Evolutionary conservation across 768 basidiomycete genomes (phyloP).

Genomic region (Collybia nuda): DNA sequence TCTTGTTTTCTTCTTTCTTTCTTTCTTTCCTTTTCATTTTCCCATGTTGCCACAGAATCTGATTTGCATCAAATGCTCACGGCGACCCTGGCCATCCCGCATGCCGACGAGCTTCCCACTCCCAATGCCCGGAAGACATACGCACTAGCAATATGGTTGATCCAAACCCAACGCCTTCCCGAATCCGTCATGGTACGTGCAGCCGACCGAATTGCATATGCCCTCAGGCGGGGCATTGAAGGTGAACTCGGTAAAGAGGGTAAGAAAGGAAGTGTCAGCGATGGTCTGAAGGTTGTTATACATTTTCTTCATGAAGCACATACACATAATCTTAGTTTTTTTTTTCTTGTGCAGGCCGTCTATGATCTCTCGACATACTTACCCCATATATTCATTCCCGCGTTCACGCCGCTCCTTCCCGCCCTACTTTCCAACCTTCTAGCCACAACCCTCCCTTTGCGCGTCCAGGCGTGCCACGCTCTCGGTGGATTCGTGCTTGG

Average conservation of each 20-base stretch:
- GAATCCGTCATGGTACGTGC: constrained; percentile 58
- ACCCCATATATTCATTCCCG: constrained; percentile 66
- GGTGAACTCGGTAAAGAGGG: constrained; percentile 88
- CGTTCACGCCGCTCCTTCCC: constrained; percentile 53
- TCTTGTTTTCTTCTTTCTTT: constrained; percentile 2
- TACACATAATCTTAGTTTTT: constrained; percentile 1
- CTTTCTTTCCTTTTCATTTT: constrained; percentile 6
- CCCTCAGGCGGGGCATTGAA: constrained; percentile 73
- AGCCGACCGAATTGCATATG: constrained; percentile 66
- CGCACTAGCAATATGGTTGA: constrained; percentile 71
- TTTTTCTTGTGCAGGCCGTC: constrained; percentile 54
- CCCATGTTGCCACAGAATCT: constrained; percentile 37
- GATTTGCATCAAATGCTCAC: constrained; percentile 63
- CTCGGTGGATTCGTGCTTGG: constrained; percentile 68
- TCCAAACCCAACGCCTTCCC: constrained; percentile 73
- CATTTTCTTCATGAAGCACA: constrained; percentile 4
- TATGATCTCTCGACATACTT: constrained; percentile 66
- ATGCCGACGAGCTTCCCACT: constrained; percentile 68
- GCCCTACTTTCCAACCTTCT: constrained; percentile 64
- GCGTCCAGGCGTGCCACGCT: constrained; percentile 74
- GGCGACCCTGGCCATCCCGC: constrained; percentile 68
- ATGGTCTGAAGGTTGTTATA: constrained; percentile 68
- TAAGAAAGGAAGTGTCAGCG: constrained; percentile 79
- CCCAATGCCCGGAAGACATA: constrained; percentile 87
- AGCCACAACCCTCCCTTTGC: constrained; percentile 61